Evolutionary conservation across 2,329 filamentous ascomycete species (phyloP).

Genomic region (Ascomycota sp.): DNA sequence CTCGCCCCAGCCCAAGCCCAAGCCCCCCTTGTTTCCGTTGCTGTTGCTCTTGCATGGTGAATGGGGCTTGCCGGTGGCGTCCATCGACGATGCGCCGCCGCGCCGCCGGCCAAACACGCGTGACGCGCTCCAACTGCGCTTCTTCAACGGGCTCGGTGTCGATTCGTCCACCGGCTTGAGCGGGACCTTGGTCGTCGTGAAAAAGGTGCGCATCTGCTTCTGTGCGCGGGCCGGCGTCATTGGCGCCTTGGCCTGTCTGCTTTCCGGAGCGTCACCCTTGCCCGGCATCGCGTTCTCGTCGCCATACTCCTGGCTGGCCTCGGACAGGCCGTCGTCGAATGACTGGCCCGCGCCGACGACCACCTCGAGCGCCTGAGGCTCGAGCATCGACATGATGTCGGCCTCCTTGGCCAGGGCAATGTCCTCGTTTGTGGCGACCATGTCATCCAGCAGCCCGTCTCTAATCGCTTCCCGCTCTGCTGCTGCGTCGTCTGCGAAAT

Average conservation of each 20-base stretch:
- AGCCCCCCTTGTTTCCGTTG: too few relatives aligned
- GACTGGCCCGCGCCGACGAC: constrained; percentile 8
- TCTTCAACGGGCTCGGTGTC: constrained; percentile 25
- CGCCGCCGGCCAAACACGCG: too few relatives aligned
- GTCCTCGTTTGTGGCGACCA: constrained; percentile 32
- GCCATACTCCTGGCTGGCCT: constrained; percentile 44
- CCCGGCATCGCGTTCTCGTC: constrained; percentile 43
- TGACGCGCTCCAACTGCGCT: constrained; percentile 29
- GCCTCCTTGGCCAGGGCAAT: constrained; percentile 36
- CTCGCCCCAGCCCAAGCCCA: too few relatives aligned
- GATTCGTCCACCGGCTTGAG: constrained; percentile 46
- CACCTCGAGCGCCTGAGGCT: constrained; percentile 19
- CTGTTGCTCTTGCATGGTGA: too few relatives aligned
- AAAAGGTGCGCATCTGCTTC: constrained; percentile 27
- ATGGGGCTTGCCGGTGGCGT: constrained; percentile 32
- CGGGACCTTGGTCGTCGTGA: constrained; percentile 61
- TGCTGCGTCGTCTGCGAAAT: too few relatives aligned
- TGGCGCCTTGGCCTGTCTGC: constrained; percentile 18
- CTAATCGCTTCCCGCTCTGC: constrained; percentile 8
- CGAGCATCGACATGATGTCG: constrained; percentile 36
- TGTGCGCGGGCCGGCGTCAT: constrained; percentile 33
- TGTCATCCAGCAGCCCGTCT: constrained; percentile 19
- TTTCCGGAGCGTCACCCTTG: constrained; percentile 27
- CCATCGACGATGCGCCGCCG: too few relatives aligned
- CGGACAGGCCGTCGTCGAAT: constrained; percentile 32